Conservation (phyloP, 2,329 filamentous ascomycete species). For the Exophiala oligosperma region DNA sequence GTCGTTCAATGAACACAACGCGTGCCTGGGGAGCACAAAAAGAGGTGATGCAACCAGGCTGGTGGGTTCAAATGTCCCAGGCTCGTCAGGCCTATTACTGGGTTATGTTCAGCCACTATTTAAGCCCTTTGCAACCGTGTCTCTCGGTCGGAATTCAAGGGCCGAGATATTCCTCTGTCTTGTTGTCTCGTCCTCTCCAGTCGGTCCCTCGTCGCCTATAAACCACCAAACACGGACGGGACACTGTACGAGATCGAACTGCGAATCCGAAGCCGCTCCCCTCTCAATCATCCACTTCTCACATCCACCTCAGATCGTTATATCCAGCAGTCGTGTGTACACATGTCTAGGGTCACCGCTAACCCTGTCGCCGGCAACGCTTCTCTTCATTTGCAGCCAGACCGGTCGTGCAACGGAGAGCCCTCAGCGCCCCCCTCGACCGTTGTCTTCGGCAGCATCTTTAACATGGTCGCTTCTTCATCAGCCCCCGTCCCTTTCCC, state of each 20-base stretch:
- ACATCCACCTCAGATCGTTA: neutral
- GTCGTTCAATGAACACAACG: no score
- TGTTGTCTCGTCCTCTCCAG: neutral
- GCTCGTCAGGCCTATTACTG: neutral
- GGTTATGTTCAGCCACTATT: neutral
- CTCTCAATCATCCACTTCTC: neutral
- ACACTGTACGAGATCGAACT: no score
- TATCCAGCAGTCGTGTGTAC: neutral
- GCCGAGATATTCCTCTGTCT: no score
- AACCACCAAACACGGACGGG: no score
- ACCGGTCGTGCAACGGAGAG: neutral
- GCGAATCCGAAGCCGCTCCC: no score
- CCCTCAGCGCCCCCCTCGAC: neutral
- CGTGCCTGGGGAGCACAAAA: no score
- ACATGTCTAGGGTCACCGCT: neutral
- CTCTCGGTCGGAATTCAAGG: neutral
- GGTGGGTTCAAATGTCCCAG: neutral
- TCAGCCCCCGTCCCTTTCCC: no score
- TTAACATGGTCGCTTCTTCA: neutral
- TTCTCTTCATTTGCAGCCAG: neutral
- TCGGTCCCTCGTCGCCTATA: neutral
- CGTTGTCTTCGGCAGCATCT: neutral
- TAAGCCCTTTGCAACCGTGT: neutral
- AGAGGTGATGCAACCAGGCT: no score
- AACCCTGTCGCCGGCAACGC: neutral